phyloP scores from a whole-genome alignment of 495 filamentous ascomycete genomes.

The Aspergillus panamensis region DNA sequence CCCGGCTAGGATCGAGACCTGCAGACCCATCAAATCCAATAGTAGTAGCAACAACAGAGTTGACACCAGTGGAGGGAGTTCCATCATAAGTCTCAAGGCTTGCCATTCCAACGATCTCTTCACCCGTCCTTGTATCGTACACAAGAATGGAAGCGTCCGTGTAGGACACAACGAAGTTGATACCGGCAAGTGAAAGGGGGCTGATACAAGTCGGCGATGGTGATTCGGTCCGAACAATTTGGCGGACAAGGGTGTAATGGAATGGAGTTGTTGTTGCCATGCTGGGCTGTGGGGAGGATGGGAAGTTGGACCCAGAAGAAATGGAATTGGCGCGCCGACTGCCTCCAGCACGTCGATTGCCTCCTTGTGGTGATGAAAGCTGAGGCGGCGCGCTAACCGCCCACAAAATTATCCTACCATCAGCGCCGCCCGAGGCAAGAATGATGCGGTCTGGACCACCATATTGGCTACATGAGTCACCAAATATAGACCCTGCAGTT shows the following conservation, averaged over 20 bases:
- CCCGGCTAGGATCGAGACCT: conserved; percentile 60
- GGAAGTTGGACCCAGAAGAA: conserved; percentile 85
- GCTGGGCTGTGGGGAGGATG: conserved; percentile 83
- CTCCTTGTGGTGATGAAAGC: conserved; percentile 71
- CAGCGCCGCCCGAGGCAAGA: conserved; percentile 86
- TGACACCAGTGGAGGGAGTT: conserved; percentile 77
- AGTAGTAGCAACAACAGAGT: conserved; percentile 85
- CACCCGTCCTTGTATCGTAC: conserved; percentile 86
- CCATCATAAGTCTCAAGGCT: conserved; percentile 91
- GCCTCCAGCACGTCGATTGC: conserved; percentile 63
- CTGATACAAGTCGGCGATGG: conserved; percentile 90
- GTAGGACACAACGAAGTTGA: conserved; percentile 91
- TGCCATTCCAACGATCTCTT: conserved; percentile 88
- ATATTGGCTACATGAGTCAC: conserved; percentile 59
- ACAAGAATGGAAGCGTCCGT: conserved; percentile 85
- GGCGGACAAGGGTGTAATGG: conserved; percentile 71
- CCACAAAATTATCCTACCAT: conserved; percentile 92
- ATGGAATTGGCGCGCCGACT: conserved; percentile 85
- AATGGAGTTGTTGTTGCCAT: conserved; percentile 67
- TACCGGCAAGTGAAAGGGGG: conserved; percentile 77
- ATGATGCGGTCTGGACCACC: conserved; percentile 80
- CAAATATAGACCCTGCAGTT: conserved; percentile 72
- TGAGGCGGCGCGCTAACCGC: conserved; percentile 89
- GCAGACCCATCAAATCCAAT: conserved; percentile 68
- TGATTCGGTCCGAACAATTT: conserved; percentile 67